Base-by-base conservation (phyloP, 73 alveolate genomes). In the Tetrahymena elliotti region DNA sequence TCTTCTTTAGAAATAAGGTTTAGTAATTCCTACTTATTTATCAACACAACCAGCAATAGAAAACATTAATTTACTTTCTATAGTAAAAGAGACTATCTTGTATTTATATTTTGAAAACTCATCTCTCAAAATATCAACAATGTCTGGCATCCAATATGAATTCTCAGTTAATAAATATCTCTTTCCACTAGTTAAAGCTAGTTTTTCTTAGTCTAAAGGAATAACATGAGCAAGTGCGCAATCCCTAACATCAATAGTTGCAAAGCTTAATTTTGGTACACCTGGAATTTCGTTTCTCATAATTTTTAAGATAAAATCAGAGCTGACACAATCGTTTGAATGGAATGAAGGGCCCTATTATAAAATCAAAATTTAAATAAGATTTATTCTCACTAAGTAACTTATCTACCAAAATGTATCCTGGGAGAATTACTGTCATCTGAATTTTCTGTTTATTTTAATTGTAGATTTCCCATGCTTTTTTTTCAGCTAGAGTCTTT, bases 201-300 rank as follows among this genome's bases (percentile, higher is more conserved):
- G 15, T 15, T 10, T 40, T 10, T 40, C 54, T 40, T 40, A 84
- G 20, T 54, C 27, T 33, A 95, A 33, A 15, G 97, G 97, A 68
- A 38, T 13, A 9, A 93, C 31, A 84, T 96, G 98, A n/a, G 98
- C 98, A 1, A 54, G 82, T 12, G 98, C 98, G 3, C 39, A 94
- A 93, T 96, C 97, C 41, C 98, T 53, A 4, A 96, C 97, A 84
- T 96, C 98, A 4, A 96, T 97, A 11, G 53, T n/a, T 27, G 96
- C 95, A 18, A 96, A 10, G 4, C 35, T n/a, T n/a, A 96, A 33
- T 10, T 31, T 40, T 22, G 98, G 96, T 39, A 93, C 35, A 27
- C 97, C 94, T 94, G 97, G 93, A 47, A 93, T 24, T 40, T 88
- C 35, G 68, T 94, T 82, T 18, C 8, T 11, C 93, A 95, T n/a